A percentile compares a stretch with the other conserved stretches of the same genome.
Evolutionary conservation across 495 filamentous ascomycete genomes (phyloP).

Genomic region (Darksidea phi): DNA sequence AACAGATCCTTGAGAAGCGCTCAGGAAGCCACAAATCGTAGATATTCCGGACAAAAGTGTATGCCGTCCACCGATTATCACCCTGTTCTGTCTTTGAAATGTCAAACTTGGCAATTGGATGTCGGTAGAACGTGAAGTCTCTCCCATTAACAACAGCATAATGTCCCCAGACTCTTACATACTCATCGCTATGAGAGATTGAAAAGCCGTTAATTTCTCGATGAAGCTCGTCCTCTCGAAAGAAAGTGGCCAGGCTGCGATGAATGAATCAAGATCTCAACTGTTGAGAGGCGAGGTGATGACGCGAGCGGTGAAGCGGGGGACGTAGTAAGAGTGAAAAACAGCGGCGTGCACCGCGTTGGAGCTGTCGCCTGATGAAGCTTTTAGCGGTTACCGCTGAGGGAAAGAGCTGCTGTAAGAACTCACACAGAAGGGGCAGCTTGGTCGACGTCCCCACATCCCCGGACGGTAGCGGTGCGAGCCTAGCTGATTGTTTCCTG

Average conservation of each 20-base stretch:
- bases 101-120: constrained; percentile 36
- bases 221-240: constrained; percentile 45
- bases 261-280: no score
- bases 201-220: constrained; percentile 49
- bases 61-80: constrained; percentile 38
- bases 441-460: not conserved
- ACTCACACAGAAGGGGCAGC: not conserved
- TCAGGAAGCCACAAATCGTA: constrained; percentile 26
- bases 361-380: no score
- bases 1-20: constrained; percentile 20
- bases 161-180: constrained; percentile 39
- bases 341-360: no score
- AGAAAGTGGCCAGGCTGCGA: no score
- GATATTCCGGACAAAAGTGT: constrained; percentile 8
- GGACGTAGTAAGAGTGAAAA: no score
- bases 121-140: constrained; percentile 37
- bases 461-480: not conserved
- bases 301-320: no score
- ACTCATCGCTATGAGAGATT: constrained; percentile 48
- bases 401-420: no score
- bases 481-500: not conserved
- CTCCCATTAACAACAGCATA: constrained; percentile 17
- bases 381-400: no score
- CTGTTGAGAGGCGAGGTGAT: no score
- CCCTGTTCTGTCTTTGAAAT: constrained; percentile 31